A percentile compares a stretch with the other conserved stretches of the same genome.
Evolutionary conservation across 2,329 filamentous ascomycete species (phyloP).

Genomic region (Neonectria sp.): DNA sequence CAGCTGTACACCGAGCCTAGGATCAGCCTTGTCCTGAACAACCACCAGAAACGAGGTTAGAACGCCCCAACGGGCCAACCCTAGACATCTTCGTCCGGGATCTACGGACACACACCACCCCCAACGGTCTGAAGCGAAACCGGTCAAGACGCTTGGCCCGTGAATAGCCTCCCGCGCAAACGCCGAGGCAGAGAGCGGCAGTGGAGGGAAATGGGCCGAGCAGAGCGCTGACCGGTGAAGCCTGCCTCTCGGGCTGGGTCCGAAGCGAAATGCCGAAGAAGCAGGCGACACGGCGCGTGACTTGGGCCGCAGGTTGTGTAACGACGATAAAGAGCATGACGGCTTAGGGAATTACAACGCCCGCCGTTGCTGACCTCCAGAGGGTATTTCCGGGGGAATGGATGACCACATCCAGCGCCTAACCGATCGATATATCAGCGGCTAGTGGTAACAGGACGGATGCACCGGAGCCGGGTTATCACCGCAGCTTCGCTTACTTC

Average conservation of each 20-base stretch:
- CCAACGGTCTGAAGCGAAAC: slow-evolving; percentile 1
- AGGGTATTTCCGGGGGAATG: slow-evolving; percentile 10
- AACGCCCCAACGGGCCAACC: background rate
- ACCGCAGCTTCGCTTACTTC: slow-evolving; percentile 33
- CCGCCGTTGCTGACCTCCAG: slow-evolving; percentile 7
- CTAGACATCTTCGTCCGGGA: slow-evolving; percentile 1
- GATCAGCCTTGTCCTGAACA: background rate
- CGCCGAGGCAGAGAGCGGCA: background rate
- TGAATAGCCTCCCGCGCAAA: slow-evolving; percentile 16
- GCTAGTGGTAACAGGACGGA: slow-evolving; percentile 31
- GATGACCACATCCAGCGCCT: slow-evolving; percentile 26
- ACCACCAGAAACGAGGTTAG: background rate
- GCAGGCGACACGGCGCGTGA: slow-evolving; percentile 29
- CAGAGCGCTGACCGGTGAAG: slow-evolving; percentile 21
- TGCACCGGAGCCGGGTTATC: slow-evolving; percentile 29
- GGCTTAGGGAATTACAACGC: slow-evolving; percentile 24
- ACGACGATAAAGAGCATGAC: slow-evolving; percentile 30
- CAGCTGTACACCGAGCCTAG: background rate
- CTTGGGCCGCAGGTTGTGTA: slow-evolving; percentile 31
- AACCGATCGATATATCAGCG: slow-evolving; percentile 37
- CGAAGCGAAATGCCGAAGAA: slow-evolving; percentile 6
- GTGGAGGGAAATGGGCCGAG: slow-evolving; percentile 8
- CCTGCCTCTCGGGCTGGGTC: slow-evolving; percentile 11
- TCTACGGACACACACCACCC: background rate
- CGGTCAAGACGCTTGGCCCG: slow-evolving; percentile 14